Evolutionary conservation across 208 protist species (phyloP).

Genomic region (Acanthamoeba healyi): DNA sequence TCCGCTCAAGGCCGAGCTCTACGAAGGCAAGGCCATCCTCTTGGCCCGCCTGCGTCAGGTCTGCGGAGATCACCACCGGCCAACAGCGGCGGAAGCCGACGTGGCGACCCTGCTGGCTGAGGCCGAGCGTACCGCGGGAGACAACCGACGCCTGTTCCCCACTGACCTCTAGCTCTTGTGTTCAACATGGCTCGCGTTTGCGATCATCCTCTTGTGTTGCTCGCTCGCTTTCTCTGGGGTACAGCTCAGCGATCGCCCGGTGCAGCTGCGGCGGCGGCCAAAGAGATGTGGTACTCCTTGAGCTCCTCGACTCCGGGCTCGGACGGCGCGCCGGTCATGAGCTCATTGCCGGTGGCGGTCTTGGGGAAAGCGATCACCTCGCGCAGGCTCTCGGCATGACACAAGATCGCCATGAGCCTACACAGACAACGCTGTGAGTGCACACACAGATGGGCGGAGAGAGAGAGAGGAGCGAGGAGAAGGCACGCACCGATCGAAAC

Average conservation of each 20-base stretch:
- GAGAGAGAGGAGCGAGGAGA: background rate
- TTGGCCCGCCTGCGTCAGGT: background rate
- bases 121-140: background rate
- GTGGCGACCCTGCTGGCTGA: background rate
- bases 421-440: slow-evolving; percentile 72
- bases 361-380: slow-evolving; percentile 94
- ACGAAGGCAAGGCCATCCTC: background rate
- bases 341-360: slow-evolving; percentile 86
- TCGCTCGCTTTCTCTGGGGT: no score
- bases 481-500: slow-evolving; percentile 81
- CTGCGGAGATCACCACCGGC: background rate
- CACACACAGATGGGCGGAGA: background rate
- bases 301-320: slow-evolving; percentile 2
- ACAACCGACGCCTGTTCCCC: background rate
- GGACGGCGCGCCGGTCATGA: slow-evolving; percentile 85
- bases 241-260: no score
- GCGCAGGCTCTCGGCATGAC: slow-evolving; percentile 79
- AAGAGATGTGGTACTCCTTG: slow-evolving; percentile 38
- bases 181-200: no score
- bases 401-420: slow-evolving; percentile 84
- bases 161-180: no score
- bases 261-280: background rate
- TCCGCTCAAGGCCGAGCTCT: slow-evolving; percentile 30
- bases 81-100: background rate
- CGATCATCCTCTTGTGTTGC: no score